Conservation (phyloP, 176 grass and related monocot species). For the Phyllostachys edulis region DNA sequence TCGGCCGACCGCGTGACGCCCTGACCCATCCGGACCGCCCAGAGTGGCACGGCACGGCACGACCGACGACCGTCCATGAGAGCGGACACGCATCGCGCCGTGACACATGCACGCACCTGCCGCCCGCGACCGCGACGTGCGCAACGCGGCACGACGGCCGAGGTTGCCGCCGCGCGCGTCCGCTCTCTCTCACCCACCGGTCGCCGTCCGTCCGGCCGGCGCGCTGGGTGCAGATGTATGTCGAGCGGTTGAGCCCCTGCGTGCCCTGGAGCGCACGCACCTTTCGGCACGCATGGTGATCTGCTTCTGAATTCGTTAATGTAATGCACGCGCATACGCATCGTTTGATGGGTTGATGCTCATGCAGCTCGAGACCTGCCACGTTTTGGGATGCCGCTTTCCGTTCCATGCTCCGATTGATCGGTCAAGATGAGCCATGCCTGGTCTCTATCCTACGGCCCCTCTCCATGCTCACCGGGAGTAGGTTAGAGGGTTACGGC, state of each 20-base stretch:
- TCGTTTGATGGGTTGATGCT: no score
- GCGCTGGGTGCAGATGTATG: background rate
- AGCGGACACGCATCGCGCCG: background rate
- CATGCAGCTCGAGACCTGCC: no score
- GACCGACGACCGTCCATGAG: constrained; percentile 1
- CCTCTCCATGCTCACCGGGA: background rate
- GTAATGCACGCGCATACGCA: background rate
- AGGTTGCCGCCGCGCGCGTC: background rate
- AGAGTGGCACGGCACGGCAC: constrained; percentile 22
- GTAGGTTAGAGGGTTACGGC: background rate
- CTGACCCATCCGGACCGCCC: background rate
- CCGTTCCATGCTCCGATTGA: background rate
- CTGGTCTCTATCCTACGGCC: background rate
- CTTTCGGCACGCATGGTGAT: background rate
- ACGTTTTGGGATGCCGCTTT: background rate
- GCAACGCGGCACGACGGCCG: constrained; percentile 1
- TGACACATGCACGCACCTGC: constrained; percentile 24
- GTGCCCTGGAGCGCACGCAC: constrained; percentile 12
- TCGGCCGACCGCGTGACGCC: background rate
- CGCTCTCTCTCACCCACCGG: background rate
- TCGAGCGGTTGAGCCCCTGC: background rate
- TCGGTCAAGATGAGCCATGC: background rate
- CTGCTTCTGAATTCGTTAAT: background rate
- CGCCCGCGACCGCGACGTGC: constrained; percentile 2
- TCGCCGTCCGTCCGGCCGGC: background rate